Base-by-base conservation (phyloP, 352 stramenopile genomes). In the Elongisporangium undulatum region DNA sequence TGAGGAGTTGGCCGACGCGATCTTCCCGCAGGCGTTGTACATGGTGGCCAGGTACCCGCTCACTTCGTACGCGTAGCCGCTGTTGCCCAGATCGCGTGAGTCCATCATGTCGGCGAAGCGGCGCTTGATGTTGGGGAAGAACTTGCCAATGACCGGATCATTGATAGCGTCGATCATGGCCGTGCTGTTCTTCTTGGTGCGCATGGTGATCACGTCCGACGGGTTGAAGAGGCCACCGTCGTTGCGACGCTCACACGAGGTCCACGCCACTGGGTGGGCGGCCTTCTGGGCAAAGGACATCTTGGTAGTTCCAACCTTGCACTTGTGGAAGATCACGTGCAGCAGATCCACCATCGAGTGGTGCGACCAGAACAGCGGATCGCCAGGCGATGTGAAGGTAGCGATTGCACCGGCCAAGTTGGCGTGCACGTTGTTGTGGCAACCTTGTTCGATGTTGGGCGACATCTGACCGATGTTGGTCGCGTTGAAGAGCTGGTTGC, bases 321-420 rank as follows among this genome's bases (percentile, higher is more conserved):
- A 93, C 58, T 91, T 82, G 79, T 89, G 74, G 62, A 85, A 90
- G 24, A 89, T 74, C 13, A 68, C 73, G 57, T 89, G 80, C n/a
- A 93, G 68, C 9, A 75, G 53, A 62, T 93, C 81, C 17, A 93
- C 61, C 64, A 76, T 85, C 0, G 77, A 54, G 66, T 93, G 84
- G 54, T 89, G 77, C 5, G 79, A 90, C 68, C 69, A 93, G 63
- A 93, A 93, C n/a, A 91, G 58, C 8, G 79, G 79, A n/a, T 91
- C 84, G 0, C 69, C 38, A 0, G 82, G 74, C 51, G 79, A 76
- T 17, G 69, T 59, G 49, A 89, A 77, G 22, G 71, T 75, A 3
- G 61, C 59, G 72, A 93, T 90, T 1, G 66, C 66, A 4, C 69
- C 60, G 4, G n/a, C 69, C 1, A 91, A 52, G 50, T 65, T 71